Conservation (phyloP, 805 yeast species). For the Cyberlindnera lachancei region DNA sequence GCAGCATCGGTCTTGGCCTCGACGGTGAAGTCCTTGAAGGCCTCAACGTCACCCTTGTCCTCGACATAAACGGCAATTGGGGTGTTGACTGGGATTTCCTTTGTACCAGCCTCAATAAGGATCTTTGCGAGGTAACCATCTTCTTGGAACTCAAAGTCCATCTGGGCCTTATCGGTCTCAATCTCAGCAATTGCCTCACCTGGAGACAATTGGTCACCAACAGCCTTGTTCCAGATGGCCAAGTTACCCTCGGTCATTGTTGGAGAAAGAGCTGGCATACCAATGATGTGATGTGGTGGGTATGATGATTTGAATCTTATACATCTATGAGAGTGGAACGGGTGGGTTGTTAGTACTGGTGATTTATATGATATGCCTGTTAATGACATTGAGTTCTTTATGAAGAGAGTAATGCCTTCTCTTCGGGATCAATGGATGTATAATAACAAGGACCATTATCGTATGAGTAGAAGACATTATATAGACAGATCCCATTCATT, state of each 20-base stretch:
- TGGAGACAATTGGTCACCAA: slow-evolving; percentile 81
- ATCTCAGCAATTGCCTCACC: slow-evolving; percentile 96
- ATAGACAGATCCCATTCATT: no score
- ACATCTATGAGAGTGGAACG: slow-evolving; percentile 1
- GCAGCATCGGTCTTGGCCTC: slow-evolving; percentile 48
- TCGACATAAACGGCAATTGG: slow-evolving; percentile 97
- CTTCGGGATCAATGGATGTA: no score
- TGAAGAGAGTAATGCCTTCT: no score
- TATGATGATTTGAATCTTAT: slow-evolving; percentile 29
- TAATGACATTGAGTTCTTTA: no score
- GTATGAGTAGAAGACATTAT: no score
- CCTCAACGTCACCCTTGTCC: slow-evolving; percentile 73
- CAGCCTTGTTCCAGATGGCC: slow-evolving; percentile 82
- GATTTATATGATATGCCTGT: not conserved
- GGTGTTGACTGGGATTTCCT: slow-evolving; percentile 87
- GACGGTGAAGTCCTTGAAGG: slow-evolving; percentile 80
- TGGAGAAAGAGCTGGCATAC: slow-evolving; percentile 99
- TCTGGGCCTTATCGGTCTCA: slow-evolving; percentile 95
- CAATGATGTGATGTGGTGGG: slow-evolving; percentile 82
- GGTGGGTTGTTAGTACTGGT: not conserved
- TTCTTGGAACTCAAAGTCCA: slow-evolving; percentile 98
- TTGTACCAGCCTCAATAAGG: slow-evolving; percentile 73
- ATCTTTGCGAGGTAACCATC: slow-evolving; percentile 91
- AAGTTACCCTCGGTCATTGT: slow-evolving; percentile 97
- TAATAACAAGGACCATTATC: no score